Evolutionary conservation across 169 alveolate species (phyloP).

Genomic region (Toxoplasma gondii): DNA sequence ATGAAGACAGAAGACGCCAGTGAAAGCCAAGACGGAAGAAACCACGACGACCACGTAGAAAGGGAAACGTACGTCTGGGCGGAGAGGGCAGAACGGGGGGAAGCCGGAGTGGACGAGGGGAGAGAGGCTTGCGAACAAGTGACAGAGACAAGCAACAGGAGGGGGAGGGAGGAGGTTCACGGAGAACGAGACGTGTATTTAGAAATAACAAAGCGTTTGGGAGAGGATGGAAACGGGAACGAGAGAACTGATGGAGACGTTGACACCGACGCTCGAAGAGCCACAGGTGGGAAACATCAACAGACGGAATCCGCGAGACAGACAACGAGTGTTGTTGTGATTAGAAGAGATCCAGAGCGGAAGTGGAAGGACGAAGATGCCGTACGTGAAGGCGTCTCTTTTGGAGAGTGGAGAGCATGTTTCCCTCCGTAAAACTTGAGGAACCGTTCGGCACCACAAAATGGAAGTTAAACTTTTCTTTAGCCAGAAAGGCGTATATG

Average conservation of each 20-base stretch:
- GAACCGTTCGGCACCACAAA: not conserved
- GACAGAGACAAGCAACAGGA: not conserved
- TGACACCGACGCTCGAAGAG: not conserved
- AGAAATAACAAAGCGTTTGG: not conserved
- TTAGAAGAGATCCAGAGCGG: not conserved
- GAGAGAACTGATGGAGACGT: not conserved
- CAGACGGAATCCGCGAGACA: not conserved
- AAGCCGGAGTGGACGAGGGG: not conserved
- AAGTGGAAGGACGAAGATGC: not conserved
- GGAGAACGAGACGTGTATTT: not conserved
- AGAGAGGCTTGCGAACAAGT: not conserved
- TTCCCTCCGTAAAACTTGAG: not conserved
- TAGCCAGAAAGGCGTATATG: no score
- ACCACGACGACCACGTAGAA: not conserved
- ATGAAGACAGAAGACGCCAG: not conserved
- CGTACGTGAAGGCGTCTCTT: not conserved
- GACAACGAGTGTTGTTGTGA: not conserved
- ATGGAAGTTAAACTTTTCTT: no score
- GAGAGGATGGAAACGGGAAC: not conserved
- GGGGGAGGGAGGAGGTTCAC: not conserved
- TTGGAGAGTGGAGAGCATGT: not conserved
- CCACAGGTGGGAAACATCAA: not conserved
- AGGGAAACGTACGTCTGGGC: no score
- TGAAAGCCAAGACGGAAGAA: not conserved
- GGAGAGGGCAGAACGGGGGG: not conserved